Conservation (phyloP, 2,329 filamentous ascomycete species). For the Venturia carpophila region DNA sequence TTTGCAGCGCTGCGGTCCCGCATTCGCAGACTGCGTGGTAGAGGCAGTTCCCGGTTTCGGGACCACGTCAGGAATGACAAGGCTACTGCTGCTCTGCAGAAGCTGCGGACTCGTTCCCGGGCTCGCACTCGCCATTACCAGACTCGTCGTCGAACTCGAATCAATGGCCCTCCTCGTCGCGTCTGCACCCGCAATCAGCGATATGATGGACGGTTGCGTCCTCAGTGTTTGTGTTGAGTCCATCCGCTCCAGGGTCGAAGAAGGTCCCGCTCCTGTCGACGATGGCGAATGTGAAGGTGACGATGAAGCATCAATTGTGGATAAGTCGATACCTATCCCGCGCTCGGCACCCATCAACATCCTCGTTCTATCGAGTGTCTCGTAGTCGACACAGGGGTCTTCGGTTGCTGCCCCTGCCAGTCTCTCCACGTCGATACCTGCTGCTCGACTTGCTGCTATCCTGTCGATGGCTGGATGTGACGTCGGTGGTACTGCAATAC, state of each 20-base stretch:
- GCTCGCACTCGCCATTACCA: neutral
- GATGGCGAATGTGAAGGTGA: neutral
- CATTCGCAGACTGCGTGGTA: neutral
- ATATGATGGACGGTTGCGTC: neutral
- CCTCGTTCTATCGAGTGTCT: slow-evolving; percentile 1
- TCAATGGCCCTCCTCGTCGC: neutral
- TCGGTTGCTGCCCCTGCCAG: neutral
- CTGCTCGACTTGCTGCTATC: neutral
- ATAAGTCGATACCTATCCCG: neutral
- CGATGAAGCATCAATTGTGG: slow-evolving; percentile 1
- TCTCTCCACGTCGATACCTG: neutral
- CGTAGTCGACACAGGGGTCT: slow-evolving; percentile 1
- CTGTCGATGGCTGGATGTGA: neutral
- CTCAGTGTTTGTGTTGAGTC: neutral
- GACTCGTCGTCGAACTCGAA: neutral
- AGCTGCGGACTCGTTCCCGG: neutral
- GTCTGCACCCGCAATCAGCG: neutral
- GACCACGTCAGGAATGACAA: neutral
- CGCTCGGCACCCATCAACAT: neutral
- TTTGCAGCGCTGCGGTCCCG: neutral
- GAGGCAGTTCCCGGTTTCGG: neutral
- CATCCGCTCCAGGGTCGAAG: neutral
- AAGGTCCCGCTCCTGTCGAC: neutral
- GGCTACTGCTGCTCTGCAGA: neutral
- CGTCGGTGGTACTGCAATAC: neutral